Evolutionary conservation across 2,329 filamentous ascomycete genomes (phyloP), one percentile per base, ranked within the genome.

Genomic region (Didymosphaeria variabile): DNA sequence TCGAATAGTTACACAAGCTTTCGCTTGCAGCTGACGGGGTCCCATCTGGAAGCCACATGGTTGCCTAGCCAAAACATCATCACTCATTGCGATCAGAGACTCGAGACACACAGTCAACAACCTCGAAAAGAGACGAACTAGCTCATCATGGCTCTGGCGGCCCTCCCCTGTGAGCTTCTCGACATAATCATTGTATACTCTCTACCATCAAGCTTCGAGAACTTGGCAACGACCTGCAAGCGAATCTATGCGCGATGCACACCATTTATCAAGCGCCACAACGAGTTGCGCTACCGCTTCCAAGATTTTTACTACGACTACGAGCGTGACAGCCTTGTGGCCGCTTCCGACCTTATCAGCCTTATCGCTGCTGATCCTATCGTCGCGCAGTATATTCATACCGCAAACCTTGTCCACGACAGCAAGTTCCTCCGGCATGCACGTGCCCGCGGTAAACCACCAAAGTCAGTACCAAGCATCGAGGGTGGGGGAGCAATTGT

Each of bases 201-300:
- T 63, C 54, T 70, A 58, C 60, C 68, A 57, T 51, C 65, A 45
- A 61, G 65, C 15, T 72, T 72, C 51, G 67, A 70, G 61, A 67
- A 61, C 58, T 44, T 71, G 44, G 68, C 67, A 59, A 61, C 67
- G 46, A 70, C 66, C 51, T 72, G 66, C 59, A 70, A 62, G 59
- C 58, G 44, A 60, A 59, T 67, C 55, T 61, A 70, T 54, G 51
- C 53, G 44, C 53, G 59, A 56, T 72, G 68, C 55, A 63, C 55
- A 51, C 58, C 66, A 19, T 70, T 69, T 46, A 60, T 71, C 44
- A 26, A 62, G 40, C 55, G 60, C 55, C 60, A 72, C 56, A 69
- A 72, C 59, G 57, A 55, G 58, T 61, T 72, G 29, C 61, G 67
- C 63, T 60, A 52, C 45, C 67, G 61, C 55, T 71, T 67, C 47